These are phyloP conservation scores for Coprinopsis cinerea DNA, from an alignment of 768 basidiomycete genomes.

Conservation along the genomic window DNA sequence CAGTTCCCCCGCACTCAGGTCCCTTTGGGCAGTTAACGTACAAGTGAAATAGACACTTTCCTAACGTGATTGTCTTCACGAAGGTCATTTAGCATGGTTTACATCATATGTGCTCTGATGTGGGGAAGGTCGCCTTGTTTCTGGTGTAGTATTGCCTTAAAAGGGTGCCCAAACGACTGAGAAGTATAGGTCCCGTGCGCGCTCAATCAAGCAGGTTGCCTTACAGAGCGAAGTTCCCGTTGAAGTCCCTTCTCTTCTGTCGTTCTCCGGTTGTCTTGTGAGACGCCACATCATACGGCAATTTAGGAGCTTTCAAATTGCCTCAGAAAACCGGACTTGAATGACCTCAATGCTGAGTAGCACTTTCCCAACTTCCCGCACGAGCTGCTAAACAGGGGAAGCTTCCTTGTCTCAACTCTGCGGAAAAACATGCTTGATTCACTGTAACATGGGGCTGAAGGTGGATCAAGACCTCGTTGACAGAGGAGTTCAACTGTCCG, in stretches of 20 bases:
- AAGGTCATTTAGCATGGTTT: background rate
- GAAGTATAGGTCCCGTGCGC: background rate
- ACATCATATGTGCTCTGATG: background rate
- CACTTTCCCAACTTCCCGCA: no score
- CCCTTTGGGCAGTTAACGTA: background rate
- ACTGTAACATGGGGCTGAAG: no score
- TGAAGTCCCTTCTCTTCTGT: background rate
- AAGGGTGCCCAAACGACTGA: background rate
- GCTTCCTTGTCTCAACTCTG: no score
- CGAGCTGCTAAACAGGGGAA: no score
- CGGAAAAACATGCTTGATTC: no score
- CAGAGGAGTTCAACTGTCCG: background rate
- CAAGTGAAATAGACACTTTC: slow-evolving; percentile 1
- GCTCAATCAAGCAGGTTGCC: background rate
- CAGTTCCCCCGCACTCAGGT: background rate
- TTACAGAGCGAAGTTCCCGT: background rate
- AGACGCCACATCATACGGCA: background rate
- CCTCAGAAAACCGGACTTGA: background rate
- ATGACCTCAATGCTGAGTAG: no score
- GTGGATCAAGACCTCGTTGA: no score
- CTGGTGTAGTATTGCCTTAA: background rate
- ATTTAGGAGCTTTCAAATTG: background rate
- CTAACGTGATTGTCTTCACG: background rate
- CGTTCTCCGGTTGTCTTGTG: background rate
- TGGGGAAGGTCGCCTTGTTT: background rate